Evolutionary conservation across 1,139 yeast genomes (phyloP).

Genomic region (Eremothecium cymbalariae): DNA sequence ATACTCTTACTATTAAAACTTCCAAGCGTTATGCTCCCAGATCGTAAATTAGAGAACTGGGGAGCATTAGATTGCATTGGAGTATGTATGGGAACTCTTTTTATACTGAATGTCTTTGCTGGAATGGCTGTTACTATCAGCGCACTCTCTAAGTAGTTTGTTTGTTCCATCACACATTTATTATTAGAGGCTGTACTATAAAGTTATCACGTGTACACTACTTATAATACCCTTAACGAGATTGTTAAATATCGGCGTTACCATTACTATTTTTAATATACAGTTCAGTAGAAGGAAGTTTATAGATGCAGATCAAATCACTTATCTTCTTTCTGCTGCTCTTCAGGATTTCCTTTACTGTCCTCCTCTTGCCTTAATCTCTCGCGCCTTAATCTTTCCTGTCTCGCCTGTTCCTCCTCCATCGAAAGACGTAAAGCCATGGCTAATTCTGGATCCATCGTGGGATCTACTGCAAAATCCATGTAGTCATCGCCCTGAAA

Average conservation of each 20-base stretch:
- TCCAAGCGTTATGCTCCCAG: background rate
- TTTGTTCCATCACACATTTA: too few species aligned
- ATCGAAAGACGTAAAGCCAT: slow-evolving; percentile 57
- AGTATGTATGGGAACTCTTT: background rate
- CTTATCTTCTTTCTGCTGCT: slow-evolving; percentile 3
- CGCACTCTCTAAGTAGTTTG: too few species aligned
- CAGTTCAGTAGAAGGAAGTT: too few species aligned
- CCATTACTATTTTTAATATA: too few species aligned
- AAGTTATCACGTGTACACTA: too few species aligned
- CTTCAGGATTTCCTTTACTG: slow-evolving; percentile 4
- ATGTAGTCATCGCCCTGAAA: slow-evolving; percentile 44
- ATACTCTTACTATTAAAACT: background rate
- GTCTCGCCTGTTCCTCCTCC: slow-evolving; percentile 40
- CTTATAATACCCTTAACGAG: too few species aligned
- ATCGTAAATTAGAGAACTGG: slow-evolving; percentile 8
- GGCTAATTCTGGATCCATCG: slow-evolving; percentile 95
- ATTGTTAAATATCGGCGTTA: too few species aligned
- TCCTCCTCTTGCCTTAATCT: slow-evolving; percentile 25
- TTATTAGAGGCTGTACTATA: too few species aligned
- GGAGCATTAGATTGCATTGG: slow-evolving; percentile 8
- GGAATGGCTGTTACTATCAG: too few species aligned
- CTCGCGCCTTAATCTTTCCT: slow-evolving; percentile 34
- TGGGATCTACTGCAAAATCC: slow-evolving; percentile 72
- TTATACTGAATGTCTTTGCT: too few species aligned
- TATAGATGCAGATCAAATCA: too few species aligned